Conservation (phyloP, 345 rosid species). For the Populus pruinosa region DNA sequence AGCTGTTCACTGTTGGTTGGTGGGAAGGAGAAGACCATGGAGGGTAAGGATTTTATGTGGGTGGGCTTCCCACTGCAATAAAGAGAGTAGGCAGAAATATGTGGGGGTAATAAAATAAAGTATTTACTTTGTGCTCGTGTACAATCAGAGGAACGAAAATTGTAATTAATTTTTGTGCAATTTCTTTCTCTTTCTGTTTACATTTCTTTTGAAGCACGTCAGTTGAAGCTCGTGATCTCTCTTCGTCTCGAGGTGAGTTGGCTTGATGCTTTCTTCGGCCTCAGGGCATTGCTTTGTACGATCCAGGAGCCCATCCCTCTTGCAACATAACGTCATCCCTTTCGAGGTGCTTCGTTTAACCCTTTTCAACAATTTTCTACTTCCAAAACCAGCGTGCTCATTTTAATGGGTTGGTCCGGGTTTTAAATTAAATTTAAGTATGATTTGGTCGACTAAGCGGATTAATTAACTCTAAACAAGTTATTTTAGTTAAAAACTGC, state of each 20-base stretch:
- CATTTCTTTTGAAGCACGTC: not conserved
- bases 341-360: too few species aligned
- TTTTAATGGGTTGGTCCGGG: too few species aligned
- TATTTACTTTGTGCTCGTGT: constrained; percentile 5
- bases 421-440: too few species aligned
- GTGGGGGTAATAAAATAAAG: constrained; percentile 19
- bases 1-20: constrained; percentile 17
- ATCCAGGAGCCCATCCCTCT: too few species aligned
- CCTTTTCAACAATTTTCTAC: too few species aligned
- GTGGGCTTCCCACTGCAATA: constrained; percentile 12
- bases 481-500: too few species aligned
- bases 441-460: too few species aligned
- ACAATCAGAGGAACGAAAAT: constrained; percentile 5
- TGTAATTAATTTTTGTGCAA: constrained; percentile 5
- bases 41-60: constrained; percentile 11
- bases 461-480: too few species aligned
- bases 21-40: not conserved
- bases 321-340: too few species aligned
- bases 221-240: not conserved
- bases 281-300: too few species aligned
- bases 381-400: too few species aligned
- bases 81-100: constrained; percentile 1
- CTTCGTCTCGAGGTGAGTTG: not conserved
- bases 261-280: not conserved
- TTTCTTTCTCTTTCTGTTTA: not conserved